Evolutionary conservation across 31 red algal genomes (phyloP).

Genomic region (Asparagopsis taxiformis): DNA sequence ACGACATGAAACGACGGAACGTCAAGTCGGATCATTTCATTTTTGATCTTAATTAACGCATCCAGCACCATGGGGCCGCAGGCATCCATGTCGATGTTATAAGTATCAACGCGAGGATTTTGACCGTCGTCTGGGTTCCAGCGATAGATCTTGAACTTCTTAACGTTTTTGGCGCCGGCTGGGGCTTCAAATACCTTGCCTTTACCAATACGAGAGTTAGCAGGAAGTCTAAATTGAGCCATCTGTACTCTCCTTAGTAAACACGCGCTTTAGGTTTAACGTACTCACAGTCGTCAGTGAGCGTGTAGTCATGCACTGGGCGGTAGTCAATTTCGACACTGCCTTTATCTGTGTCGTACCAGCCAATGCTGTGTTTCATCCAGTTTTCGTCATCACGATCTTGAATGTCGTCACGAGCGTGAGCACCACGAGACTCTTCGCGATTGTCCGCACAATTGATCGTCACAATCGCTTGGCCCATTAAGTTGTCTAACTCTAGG

Average conservation of each 20-base stretch:
- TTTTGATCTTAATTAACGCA: constrained; percentile 57
- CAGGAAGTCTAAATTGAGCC: background rate
- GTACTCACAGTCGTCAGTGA: no score
- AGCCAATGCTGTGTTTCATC: constrained; percentile 96
- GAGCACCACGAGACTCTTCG: constrained; percentile 92
- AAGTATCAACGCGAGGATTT: constrained; percentile 26
- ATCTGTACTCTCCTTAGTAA: background rate
- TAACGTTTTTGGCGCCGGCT: no score
- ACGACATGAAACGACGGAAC: constrained; percentile 30
- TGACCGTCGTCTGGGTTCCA: constrained; percentile 34
- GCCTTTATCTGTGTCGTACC: constrained; percentile 35
- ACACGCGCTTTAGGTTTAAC: background rate
- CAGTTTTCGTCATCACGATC: constrained; percentile 89
- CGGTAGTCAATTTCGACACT: constrained; percentile 90
- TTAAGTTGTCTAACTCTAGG: constrained; percentile 85
- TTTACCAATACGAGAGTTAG: no score
- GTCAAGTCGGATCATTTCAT: constrained; percentile 32
- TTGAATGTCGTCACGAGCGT: constrained; percentile 90
- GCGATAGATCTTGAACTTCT: constrained; percentile 40
- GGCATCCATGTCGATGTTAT: constrained; percentile 18
- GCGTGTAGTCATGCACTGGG: no score
- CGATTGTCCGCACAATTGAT: constrained; percentile 90
- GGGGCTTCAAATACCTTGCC: no score
- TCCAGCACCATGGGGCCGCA: constrained; percentile 68
- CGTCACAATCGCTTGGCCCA: constrained; percentile 86